Percentiles rank a stretch among this genome's conserved stretches.
Conservation (phyloP, 306 rosid genomes). For the Arachis stenosperma region DNA sequence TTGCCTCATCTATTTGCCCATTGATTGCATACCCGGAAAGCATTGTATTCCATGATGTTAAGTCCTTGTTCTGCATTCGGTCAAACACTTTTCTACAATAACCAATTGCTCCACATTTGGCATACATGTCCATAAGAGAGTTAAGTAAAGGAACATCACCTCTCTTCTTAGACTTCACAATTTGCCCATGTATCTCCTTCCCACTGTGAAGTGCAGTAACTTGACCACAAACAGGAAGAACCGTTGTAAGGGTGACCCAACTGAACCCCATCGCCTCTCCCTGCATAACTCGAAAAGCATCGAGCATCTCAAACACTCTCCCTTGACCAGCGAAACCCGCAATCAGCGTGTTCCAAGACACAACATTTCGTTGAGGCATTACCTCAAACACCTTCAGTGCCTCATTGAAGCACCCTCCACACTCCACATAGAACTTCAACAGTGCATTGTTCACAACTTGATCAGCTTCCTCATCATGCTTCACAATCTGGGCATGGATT, state of each 20-base stretch:
- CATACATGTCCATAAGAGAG: constrained; percentile 68
- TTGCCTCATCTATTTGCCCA: constrained; percentile 51
- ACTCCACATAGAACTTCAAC: constrained; percentile 40
- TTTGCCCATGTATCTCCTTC: constrained; percentile 67
- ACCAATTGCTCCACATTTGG: constrained; percentile 62
- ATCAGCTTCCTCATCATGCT: constrained; percentile 52
- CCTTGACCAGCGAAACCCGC: constrained; percentile 45
- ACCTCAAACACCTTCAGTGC: constrained; percentile 55
- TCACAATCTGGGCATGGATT: constrained; percentile 59
- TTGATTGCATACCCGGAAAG: constrained; percentile 58
- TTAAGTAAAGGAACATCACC: constrained; percentile 54
- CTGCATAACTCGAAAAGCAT: constrained; percentile 58
- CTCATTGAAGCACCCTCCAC: constrained; percentile 47
- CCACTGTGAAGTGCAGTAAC: constrained; percentile 57
- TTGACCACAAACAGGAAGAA: constrained; percentile 52
- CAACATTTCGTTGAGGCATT: constrained; percentile 62
- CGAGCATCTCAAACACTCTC: constrained; percentile 42
- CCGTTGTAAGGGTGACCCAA: constrained; percentile 63
- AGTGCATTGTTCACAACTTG: constrained; percentile 70
- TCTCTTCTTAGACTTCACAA: constrained; percentile 53
- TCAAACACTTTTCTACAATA: constrained; percentile 56
- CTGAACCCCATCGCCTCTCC: constrained; percentile 53
- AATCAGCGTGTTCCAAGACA: constrained; percentile 69
- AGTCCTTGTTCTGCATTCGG: constrained; percentile 48
- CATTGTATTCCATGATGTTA: constrained; percentile 68